Evolutionary conservation across 805 yeast genomes (phyloP), one percentile per base, ranked within the genome.

Genomic region (Candida peoriensis): DNA sequence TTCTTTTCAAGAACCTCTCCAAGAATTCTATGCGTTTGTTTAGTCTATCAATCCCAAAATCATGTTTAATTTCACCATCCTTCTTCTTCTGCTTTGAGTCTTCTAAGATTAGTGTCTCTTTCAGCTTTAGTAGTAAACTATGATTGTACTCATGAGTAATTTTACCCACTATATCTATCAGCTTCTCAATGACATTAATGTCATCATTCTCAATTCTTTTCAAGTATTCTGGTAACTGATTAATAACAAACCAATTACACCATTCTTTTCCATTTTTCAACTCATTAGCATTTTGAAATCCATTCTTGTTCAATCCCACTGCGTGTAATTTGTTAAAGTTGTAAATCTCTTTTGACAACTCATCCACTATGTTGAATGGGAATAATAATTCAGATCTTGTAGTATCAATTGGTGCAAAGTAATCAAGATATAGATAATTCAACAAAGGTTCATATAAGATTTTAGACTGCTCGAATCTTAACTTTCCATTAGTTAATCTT

Each of bases 401-500:
- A n/a, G n/a, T n/a, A n/a, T n/a, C n/a, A 44, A 52, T 30, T 46
- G 36, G 17, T 48, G 36, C 43, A 8, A 48, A 16, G 46, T 28
- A 11, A 44, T 17, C 34, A n/a, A 38, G 14, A 12, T n/a, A 37
- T 7, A 49, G 12, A 18, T 40, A 32, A 6, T 33, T 25, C 24
- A 52, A n/a, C 9, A 51, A 30, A 0, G 62, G 60, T 20, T 44
- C 56, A 43, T 58, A 66, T 9, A 66, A 35, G 11, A 51, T 20
- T 29, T 50, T 42, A 6, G 61, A 34, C 12, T 43, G 47, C 1
- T 46, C 52, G 34, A 39, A 50, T 8, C 35, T 60, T 33, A 28
- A 43, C 43, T 44, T 63, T 39, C 25, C 42, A 42, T 44, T 56
- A 2, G 64, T 47, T 14, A 70, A 39, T n/a, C 62, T 58, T 30